phyloP scores from a whole-genome alignment of 768 basidiomycete genomes.

The Sporobolomyces pararoseus region DNA sequence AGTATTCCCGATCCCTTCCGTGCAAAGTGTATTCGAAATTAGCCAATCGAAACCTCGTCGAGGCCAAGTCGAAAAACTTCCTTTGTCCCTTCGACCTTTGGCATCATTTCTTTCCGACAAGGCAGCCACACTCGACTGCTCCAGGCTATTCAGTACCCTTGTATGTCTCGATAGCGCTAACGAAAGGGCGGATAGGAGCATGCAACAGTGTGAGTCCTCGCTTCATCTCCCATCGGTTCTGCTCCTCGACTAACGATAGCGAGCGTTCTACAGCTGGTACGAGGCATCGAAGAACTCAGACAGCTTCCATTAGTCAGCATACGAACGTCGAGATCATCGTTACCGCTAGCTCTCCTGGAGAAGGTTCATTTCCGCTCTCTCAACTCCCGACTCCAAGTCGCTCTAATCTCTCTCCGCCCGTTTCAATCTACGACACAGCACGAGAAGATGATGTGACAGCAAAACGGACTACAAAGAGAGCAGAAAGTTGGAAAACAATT shows the following conservation, averaged over 20 bases:
- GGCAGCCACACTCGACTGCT: too few relatives aligned
- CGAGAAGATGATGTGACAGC: not conserved
- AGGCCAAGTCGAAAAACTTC: too few relatives aligned
- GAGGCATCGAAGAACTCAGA: slow-evolving; percentile 7
- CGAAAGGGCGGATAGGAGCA: not conserved
- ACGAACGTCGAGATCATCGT: slow-evolving; percentile 4
- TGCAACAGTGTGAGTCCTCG: not conserved
- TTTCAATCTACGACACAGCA: not conserved
- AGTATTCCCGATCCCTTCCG: too few relatives aligned
- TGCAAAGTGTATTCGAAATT: too few relatives aligned
- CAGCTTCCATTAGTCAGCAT: not conserved
- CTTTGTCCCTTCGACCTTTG: too few relatives aligned
- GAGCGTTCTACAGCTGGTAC: not conserved
- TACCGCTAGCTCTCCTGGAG: not conserved
- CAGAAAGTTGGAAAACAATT: not conserved
- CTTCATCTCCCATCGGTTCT: not conserved
- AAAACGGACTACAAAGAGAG: not conserved
- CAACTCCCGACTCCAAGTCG: not conserved
- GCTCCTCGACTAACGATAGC: not conserved
- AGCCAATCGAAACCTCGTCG: too few relatives aligned
- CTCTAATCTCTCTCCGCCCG: not conserved
- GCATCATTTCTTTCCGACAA: too few relatives aligned
- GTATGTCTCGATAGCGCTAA: not conserved
- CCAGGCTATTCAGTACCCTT: too few relatives aligned
- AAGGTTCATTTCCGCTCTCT: not conserved